Evolutionary conservation across 495 filamentous ascomycete genomes (phyloP).

Genomic region (Aspergillus sclerotioniger): DNA sequence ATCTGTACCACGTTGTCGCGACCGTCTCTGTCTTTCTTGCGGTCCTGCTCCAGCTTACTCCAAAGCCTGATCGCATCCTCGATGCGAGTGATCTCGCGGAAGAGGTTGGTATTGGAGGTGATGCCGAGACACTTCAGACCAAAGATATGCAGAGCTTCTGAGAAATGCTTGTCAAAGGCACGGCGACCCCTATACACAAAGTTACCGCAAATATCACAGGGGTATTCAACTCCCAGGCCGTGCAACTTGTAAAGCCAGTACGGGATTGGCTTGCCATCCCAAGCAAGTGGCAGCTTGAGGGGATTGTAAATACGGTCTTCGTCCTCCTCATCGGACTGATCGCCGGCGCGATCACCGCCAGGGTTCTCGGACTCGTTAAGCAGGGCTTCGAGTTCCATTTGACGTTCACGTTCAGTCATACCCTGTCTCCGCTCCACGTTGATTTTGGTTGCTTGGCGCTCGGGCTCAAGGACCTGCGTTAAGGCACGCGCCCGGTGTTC

Average conservation of each 20-base stretch:
- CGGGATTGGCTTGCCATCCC: conserved; percentile 98
- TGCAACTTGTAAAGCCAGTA: conserved; percentile 99
- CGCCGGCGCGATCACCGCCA: conserved; percentile 50
- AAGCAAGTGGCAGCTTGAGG: conserved; percentile 88
- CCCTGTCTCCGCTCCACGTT: conserved; percentile 94
- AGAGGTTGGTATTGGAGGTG: conserved; percentile 79
- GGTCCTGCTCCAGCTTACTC: conserved; percentile 89
- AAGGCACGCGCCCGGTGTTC: conserved; percentile 81
- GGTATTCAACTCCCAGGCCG: conserved; percentile 90
- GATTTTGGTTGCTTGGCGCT: conserved; percentile 79
- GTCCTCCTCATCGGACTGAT: conserved; percentile 61
- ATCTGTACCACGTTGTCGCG: conserved; percentile 90
- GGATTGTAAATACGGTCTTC: conserved; percentile 95
- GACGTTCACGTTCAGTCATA: conserved; percentile 92
- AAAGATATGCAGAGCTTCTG: conserved; percentile 86
- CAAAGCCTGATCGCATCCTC: conserved; percentile 83
- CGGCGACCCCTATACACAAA: conserved; percentile 95
- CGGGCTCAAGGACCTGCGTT: conserved; percentile 69
- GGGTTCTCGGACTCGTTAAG: conserved; percentile 58
- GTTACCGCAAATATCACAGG: conserved; percentile 95
- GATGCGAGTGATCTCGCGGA: conserved; percentile 90
- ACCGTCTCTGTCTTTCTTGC: conserved; percentile 70
- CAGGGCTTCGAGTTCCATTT: conserved; percentile 86
- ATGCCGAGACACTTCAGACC: conserved; percentile 92
- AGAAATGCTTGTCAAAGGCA: conserved; percentile 98